Evolutionary conservation across 176 grass and related monocot species (phyloP).

Genomic region (Elaeis guineensis): DNA sequence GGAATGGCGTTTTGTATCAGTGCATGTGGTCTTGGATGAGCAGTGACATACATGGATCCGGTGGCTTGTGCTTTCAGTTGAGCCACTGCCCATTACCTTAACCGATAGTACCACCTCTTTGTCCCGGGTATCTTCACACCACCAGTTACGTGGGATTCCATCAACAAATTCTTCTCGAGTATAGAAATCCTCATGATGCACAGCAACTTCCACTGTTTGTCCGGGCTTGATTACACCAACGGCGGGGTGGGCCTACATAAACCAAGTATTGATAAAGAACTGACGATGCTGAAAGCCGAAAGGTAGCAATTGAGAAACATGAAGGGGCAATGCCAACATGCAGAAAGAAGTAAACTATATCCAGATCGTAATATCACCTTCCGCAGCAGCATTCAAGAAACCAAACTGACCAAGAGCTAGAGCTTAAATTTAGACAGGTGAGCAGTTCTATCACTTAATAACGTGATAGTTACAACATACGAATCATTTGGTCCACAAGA

Average conservation of each 20-base stretch:
- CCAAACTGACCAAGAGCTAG: too few relatives aligned
- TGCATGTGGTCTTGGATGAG: conserved; percentile 14
- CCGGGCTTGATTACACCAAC: conserved; percentile 62
- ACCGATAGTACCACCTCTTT: conserved; percentile 54
- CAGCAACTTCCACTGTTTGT: conserved; percentile 57
- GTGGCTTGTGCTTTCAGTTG: conserved; percentile 51
- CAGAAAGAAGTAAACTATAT: too few relatives aligned
- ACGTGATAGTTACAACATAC: too few relatives aligned
- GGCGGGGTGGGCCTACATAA: conserved; percentile 61
- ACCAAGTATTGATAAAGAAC: background rate
- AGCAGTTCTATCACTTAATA: too few relatives aligned
- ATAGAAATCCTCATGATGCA: conserved; percentile 81
- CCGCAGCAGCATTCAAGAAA: too few relatives aligned
- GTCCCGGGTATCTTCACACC: conserved; percentile 80
- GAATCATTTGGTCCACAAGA: too few relatives aligned
- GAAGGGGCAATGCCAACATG: too few relatives aligned
- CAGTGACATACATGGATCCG: conserved; percentile 53
- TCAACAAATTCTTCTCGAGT: conserved; percentile 78
- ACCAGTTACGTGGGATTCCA: conserved; percentile 87
- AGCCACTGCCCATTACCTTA: conserved; percentile 55
- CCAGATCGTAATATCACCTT: too few relatives aligned
- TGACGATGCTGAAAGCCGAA: background rate
- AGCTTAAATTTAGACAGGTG: too few relatives aligned
- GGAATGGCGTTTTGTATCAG: conserved; percentile 25
- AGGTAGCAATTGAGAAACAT: too few relatives aligned